phyloP scores from a whole-genome alignment of 768 basidiomycete genomes.

The Termitomyces eurrhizus region DNA sequence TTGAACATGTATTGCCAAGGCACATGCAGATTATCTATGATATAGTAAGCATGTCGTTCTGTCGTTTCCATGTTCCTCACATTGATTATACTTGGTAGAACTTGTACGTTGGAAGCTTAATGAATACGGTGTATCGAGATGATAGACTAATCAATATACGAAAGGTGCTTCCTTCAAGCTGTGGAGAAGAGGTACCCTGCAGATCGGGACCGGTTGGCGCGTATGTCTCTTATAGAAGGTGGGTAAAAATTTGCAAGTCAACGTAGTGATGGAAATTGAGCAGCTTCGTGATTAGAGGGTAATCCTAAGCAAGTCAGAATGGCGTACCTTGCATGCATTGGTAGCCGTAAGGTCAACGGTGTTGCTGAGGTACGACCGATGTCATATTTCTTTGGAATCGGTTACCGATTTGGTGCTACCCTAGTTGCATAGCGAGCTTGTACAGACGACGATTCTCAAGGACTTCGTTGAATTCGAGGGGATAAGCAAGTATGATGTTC shows the following conservation, averaged over 20 bases:
- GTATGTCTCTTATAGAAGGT: constrained; percentile 95
- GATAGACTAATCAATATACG: not conserved
- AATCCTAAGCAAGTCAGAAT: constrained; percentile 83
- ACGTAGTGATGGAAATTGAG: not conserved
- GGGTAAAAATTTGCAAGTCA: not conserved
- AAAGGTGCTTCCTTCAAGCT: constrained; percentile 69
- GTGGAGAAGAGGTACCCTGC: constrained; percentile 91
- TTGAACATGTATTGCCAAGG: constrained; percentile 82
- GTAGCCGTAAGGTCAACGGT: constrained; percentile 75
- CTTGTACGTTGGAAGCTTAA: constrained; percentile 31
- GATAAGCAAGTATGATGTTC: constrained; percentile 60
- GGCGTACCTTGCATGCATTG: constrained; percentile 90
- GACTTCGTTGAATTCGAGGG: constrained; percentile 96
- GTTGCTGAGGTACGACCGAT: constrained; percentile 71
- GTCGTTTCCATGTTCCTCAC: not conserved
- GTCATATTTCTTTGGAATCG: not conserved
- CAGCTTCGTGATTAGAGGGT: constrained; percentile 52
- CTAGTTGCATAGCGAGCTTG: constrained; percentile 78
- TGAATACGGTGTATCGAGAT: not conserved
- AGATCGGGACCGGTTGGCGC: constrained; percentile 70
- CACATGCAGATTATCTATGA: constrained; percentile 79
- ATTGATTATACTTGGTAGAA: constrained; percentile 33
- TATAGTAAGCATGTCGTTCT: constrained; percentile 49
- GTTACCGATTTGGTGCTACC: not conserved
- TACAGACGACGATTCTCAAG: constrained; percentile 77